A percentile compares a stretch with the other conserved stretches of the same genome.
Evolutionary conservation across 2,329 filamentous ascomycete species (phyloP).

Genomic region (Alternaria consortialis): DNA sequence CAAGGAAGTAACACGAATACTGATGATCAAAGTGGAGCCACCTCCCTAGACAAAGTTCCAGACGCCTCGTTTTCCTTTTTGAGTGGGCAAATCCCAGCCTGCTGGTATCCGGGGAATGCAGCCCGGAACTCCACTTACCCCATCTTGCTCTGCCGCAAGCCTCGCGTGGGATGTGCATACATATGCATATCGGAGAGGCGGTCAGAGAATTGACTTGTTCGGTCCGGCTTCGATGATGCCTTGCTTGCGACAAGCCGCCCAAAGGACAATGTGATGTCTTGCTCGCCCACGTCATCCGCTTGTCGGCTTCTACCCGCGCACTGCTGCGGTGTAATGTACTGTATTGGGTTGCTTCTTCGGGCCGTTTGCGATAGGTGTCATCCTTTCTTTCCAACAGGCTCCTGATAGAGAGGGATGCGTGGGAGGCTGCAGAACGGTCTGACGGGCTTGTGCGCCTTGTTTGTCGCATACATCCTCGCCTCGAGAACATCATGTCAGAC

Average conservation of each 20-base stretch:
- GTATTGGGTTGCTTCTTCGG: constrained; percentile 25
- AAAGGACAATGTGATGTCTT: constrained; percentile 17
- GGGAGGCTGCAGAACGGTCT: constrained; percentile 16
- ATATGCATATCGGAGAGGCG: constrained; percentile 28
- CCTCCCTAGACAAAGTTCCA: constrained; percentile 18
- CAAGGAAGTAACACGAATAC: constrained; percentile 11
- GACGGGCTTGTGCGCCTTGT: constrained; percentile 10
- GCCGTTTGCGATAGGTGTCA: constrained; percentile 18
- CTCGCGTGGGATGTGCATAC: constrained; percentile 34
- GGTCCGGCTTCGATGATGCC: constrained; percentile 14
- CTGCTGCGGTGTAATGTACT: constrained; percentile 2
- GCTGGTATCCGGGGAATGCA: constrained; percentile 37
- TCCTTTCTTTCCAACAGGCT: constrained; percentile 8
- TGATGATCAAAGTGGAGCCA: constrained; percentile 19
- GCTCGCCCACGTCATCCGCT: constrained; percentile 20
- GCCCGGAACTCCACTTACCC: constrained; percentile 35
- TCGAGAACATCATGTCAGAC: constrained; percentile 13
- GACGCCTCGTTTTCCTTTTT: constrained; percentile 26
- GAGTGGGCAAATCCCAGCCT: constrained; percentile 24
- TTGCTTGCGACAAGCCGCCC: constrained; percentile 20
- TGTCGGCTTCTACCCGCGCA: constrained; percentile 16
- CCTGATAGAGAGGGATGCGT: constrained; percentile 21
- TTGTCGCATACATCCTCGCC: constrained; percentile 21
- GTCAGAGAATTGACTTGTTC: constrained; percentile 33
- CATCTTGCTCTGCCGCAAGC: constrained; percentile 28